A percentile compares a stretch with the other conserved stretches of the same genome.
phyloP scores from a whole-genome alignment of 208 protist genomes.

The Crithidia expoeki region DNA sequence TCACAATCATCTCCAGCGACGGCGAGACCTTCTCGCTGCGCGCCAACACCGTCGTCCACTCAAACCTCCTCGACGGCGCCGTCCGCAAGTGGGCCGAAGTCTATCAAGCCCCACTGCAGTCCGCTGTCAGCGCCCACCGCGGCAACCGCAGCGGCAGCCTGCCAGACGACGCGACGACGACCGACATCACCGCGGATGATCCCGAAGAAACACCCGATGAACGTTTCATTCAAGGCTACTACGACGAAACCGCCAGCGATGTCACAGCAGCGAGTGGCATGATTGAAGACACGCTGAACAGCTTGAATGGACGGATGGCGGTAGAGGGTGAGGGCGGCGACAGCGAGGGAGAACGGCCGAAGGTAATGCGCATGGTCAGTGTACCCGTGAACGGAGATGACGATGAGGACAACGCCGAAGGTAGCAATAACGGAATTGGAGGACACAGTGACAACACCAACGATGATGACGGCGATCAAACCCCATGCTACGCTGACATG shows the following conservation, averaged over 20 bases:
- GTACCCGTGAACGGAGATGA: conserved; percentile 16
- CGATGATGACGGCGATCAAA: background rate
- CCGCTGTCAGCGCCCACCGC: background rate
- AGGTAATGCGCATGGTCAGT: conserved; percentile 28
- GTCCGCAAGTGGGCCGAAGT: conserved; percentile 51
- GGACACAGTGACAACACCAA: background rate
- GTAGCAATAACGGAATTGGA: background rate
- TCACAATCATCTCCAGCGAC: conserved; percentile 69
- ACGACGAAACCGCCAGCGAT: conserved; percentile 28
- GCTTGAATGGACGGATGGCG: background rate
- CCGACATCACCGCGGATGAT: conserved; percentile 19
- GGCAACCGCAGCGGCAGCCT: conserved; percentile 4
- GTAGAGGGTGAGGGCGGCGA: background rate
- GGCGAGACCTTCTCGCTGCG: conserved; percentile 53
- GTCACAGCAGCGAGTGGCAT: conserved; percentile 15
- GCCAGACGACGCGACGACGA: conserved; percentile 18
- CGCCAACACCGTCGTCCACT: conserved; percentile 48
- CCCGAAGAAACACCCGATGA: conserved; percentile 34
- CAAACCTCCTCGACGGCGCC: conserved; percentile 49
- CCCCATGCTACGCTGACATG: conserved; percentile 12
- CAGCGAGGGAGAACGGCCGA: background rate
- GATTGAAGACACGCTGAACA: background rate
- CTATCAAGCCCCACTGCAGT: conserved; percentile 23
- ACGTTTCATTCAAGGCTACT: conserved; percentile 25
- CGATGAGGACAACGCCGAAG: conserved; percentile 1